These are phyloP conservation scores for Plenodomus tracheiphilus DNA, from an alignment of 2,329 filamentous ascomycete species.

Conservation along the genomic window DNA sequence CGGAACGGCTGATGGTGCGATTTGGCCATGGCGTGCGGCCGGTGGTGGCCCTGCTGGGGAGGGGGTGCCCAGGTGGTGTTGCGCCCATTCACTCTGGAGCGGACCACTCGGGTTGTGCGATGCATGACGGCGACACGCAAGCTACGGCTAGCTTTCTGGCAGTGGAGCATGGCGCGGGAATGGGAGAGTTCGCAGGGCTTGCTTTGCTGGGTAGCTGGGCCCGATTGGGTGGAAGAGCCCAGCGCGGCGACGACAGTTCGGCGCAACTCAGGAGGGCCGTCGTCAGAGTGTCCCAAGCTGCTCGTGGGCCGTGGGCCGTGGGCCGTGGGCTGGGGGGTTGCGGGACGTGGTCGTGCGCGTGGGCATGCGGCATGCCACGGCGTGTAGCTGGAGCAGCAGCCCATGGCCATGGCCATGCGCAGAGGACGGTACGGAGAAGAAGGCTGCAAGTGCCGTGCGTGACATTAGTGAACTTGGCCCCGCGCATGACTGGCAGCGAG, in stretches of 20 bases:
- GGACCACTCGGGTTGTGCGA: constrained; percentile 4
- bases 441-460: not conserved
- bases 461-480: too few species aligned
- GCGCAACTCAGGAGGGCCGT: constrained; percentile 6
- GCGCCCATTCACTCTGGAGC: not conserved
- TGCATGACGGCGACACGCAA: constrained; percentile 4
- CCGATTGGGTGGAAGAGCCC: constrained; percentile 1
- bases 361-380: not conserved
- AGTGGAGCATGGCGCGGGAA: not conserved
- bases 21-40: not conserved
- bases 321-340: not conserved
- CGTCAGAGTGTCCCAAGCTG: too few species aligned
- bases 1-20: constrained; percentile 9
- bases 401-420: too few species aligned
- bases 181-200: constrained; percentile 11
- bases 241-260: constrained; percentile 4
- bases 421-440: too few species aligned
- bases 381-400: not conserved
- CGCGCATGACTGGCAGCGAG: too few species aligned
- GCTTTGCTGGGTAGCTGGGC: constrained; percentile 7
- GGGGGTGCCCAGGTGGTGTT: not conserved
- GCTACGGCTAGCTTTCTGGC: not conserved
- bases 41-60: constrained; percentile 2
- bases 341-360: not conserved
- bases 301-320: constrained; percentile 1